Evolutionary conservation across 2,329 filamentous ascomycete genomes (phyloP).

Genomic region (Ceratocystis lukuohia): DNA sequence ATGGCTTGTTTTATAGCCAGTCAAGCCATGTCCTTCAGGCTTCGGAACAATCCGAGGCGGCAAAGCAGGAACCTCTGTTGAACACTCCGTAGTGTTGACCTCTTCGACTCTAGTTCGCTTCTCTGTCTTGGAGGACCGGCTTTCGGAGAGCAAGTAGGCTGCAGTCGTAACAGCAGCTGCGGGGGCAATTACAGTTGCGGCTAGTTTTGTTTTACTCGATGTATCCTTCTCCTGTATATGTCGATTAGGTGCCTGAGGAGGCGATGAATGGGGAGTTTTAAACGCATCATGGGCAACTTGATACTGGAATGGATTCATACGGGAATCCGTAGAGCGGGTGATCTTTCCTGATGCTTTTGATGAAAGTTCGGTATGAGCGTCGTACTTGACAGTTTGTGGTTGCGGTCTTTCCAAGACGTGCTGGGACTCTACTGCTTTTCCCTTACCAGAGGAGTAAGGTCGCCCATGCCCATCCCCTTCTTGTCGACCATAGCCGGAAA

Average conservation of each 20-base stretch:
- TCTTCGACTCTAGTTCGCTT: neutral
- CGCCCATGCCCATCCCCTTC: neutral
- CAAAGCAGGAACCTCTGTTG: neutral
- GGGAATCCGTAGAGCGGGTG: conserved; percentile 13
- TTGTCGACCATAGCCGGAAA: neutral
- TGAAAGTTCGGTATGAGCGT: neutral
- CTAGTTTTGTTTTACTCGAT: neutral
- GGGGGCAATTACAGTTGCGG: neutral
- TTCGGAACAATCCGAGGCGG: neutral
- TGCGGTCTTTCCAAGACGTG: neutral
- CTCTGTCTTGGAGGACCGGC: neutral
- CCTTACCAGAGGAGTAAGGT: neutral
- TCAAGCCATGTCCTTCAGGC: neutral
- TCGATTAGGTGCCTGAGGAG: conserved; percentile 27
- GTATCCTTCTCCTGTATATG: neutral
- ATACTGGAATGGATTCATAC: conserved; percentile 45
- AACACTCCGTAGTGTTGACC: neutral
- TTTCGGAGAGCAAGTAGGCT: neutral
- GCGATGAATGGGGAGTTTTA: conserved; percentile 31
- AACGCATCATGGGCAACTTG: conserved; percentile 43
- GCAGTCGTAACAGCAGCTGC: neutral
- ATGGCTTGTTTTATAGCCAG: neutral
- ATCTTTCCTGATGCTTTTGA: neutral
- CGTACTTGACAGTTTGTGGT: neutral
- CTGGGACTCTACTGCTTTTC: neutral